A percentile compares a stretch with the other conserved stretches of the same genome.
Evolutionary conservation across 768 basidiomycete species (phyloP).

Genomic region (Mycena olivaceomarginata): DNA sequence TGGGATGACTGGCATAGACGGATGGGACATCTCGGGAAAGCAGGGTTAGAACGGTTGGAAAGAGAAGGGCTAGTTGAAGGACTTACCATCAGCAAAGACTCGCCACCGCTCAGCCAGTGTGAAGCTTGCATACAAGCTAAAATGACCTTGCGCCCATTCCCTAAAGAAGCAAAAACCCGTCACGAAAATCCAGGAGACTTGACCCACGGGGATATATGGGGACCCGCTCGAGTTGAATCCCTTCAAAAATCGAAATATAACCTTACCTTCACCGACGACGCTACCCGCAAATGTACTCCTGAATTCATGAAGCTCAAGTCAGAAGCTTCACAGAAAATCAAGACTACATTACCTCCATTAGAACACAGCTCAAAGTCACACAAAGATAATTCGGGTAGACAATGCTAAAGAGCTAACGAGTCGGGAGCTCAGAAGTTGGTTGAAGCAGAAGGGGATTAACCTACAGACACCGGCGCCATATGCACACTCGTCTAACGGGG

Average conservation of each 20-base stretch:
- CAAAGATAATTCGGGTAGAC: constrained; percentile 30
- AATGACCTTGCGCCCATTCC: constrained; percentile 24
- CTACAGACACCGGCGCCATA: too few species aligned
- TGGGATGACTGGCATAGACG: constrained; percentile 32
- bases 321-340: constrained; percentile 21
- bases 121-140: constrained; percentile 34
- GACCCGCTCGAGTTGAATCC: constrained; percentile 30
- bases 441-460: too few species aligned
- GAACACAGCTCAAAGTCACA: constrained; percentile 14
- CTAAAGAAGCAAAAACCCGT: constrained; percentile 22
- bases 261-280: too few species aligned
- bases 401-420: constrained; percentile 47
- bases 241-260: too few species aligned
- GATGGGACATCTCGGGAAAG: constrained; percentile 30
- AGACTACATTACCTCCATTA: constrained; percentile 18
- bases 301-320: too few species aligned
- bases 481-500: too few species aligned
- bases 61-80: constrained; percentile 17
- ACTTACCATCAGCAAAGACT: not conserved
- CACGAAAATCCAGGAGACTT: constrained; percentile 24
- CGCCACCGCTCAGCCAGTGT: constrained; percentile 25
- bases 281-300: too few species aligned
- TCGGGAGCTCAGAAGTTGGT: too few species aligned
- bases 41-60: constrained; percentile 4
- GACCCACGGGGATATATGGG: constrained; percentile 31